Percentiles rank a stretch among this genome's conserved stretches.
Conservation (phyloP, 2,329 filamentous ascomycete genomes). For the Colletotrichum lini region DNA sequence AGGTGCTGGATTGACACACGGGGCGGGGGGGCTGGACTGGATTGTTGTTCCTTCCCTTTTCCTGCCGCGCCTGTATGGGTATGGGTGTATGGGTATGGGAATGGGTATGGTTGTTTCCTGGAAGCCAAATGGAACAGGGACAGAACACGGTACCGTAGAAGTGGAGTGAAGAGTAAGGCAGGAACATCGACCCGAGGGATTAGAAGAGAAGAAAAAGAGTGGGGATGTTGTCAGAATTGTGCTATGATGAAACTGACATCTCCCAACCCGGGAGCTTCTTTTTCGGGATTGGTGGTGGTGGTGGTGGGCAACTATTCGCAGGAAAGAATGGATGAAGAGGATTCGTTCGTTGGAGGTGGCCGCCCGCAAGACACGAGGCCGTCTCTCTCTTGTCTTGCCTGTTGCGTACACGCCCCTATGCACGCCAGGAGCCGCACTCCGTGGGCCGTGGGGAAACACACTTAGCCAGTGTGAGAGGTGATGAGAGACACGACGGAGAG, state of each 20-base stretch:
- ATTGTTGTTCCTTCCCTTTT: constrained; percentile 13
- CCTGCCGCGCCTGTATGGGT: background rate
- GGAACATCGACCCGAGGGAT: constrained; percentile 16
- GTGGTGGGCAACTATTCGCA: constrained; percentile 19
- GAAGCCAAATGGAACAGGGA: constrained; percentile 24
- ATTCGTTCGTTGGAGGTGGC: constrained; percentile 25
- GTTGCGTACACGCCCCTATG: constrained; percentile 28
- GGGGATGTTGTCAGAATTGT: constrained; percentile 41
- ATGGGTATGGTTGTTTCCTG: constrained; percentile 17
- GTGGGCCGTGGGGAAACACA: constrained; percentile 4
- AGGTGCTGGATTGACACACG: background rate
- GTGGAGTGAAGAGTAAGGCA: background rate
- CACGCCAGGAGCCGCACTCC: constrained; percentile 29
- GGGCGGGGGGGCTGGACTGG: constrained; percentile 1
- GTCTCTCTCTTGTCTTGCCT: background rate
- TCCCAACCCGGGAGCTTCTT: constrained; percentile 36
- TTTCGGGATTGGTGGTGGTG: constrained; percentile 9
- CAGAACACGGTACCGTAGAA: background rate
- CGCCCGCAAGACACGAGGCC: constrained; percentile 10
- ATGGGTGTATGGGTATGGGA: no score
- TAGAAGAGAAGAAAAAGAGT: constrained; percentile 23
- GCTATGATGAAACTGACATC: constrained; percentile 42
- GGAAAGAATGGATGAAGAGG: constrained; percentile 39
- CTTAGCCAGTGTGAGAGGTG: constrained; percentile 1
- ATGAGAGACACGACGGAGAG: background rate